Evolutionary conservation across 768 basidiomycete genomes (phyloP), one percentile per base, ranked within the genome.

Genomic region (Lentinula edodes): DNA sequence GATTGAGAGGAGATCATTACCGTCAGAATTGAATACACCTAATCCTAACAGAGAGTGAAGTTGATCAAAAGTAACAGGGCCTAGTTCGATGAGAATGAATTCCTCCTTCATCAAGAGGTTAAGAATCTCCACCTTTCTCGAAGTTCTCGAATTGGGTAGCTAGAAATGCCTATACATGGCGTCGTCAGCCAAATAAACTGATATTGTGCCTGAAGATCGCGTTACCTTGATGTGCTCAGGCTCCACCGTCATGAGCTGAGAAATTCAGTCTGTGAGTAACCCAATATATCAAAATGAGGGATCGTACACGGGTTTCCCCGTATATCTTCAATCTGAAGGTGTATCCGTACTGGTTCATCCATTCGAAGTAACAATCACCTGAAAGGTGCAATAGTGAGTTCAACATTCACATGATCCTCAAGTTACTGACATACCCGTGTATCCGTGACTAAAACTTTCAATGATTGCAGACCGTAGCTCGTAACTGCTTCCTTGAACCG

Each of bases 11-110:
- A 3, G 18, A 13, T 18, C 23, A 12, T 43, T 35, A 52, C 62
- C 18, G 18, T 59, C 58, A 34, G 58, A 59, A 28, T 81, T 84
- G 71, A 87, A 86, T 0, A 87, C 83, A 0, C 86, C 86, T 5
- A 76, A 76, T 13, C 86, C 86, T 3, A 86, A 71, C 5, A 85
- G 51, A 6, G 68, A 52, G 48, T 69, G 58, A 61, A 70, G 61
- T 48, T 61, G 63, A 13, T 65, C 52, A 60, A 62, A 64, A 9
- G 65, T 56, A 9, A 58, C 61, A 7, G 65, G 61, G 13, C 68
- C 69, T 68, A 58, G 18, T 41, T n/a, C 59, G n/a, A 39, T 6
- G 20, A 58, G 6, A 35, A 15, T 6, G 5, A 36, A 9, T 36
- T 3, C 12, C 28, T 52, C 15, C 65, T 65, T 15, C 34, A 62